Evolutionary conservation across 192 early-diverging fungal species (phyloP).

Genomic region (Entomortierella beljakovae): DNA sequence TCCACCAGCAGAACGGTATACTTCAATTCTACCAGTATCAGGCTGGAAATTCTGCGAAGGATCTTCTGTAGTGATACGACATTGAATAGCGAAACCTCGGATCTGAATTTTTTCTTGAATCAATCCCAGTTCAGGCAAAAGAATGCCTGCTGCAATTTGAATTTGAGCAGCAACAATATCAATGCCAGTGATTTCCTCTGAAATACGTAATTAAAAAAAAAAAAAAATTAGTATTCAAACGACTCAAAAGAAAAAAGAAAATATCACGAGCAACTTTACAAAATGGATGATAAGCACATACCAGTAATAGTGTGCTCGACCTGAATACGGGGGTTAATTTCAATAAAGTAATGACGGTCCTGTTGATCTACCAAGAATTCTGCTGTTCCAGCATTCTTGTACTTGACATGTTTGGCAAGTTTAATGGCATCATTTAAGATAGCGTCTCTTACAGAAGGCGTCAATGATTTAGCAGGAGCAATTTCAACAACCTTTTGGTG

Average conservation of each 20-base stretch:
- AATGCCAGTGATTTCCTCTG: conserved; percentile 95
- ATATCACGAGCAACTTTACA: background rate
- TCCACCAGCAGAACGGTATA: conserved; percentile 92
- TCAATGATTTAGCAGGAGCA: conserved; percentile 84
- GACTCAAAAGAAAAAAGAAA: background rate
- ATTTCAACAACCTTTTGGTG: conserved; percentile 98
- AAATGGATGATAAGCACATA: conserved; percentile 3
- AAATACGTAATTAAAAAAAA: background rate
- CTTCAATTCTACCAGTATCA: conserved; percentile 95
- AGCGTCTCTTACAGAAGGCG: conserved; percentile 71
- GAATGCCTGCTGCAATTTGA: conserved; percentile 91
- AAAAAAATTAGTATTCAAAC: no score
- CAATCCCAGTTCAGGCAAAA: conserved; percentile 81
- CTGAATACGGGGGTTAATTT: conserved; percentile 98
- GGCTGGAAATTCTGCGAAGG: conserved; percentile 94
- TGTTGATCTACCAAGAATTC: conserved; percentile 95
- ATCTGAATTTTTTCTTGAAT: conserved; percentile 83
- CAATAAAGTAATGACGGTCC: conserved; percentile 95
- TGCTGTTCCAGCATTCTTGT: conserved; percentile 97
- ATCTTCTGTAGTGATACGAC: conserved; percentile 97
- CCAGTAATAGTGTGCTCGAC: conserved; percentile 97
- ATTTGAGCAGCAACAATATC: conserved; percentile 95
- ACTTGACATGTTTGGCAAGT: conserved; percentile 88
- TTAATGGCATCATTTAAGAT: conserved; percentile 93
- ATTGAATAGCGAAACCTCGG: conserved; percentile 94